Evolutionary conservation across 1,139 yeast genomes (phyloP), one percentile per base, ranked within the genome.

Genomic region (Taphrina wiesneri): DNA sequence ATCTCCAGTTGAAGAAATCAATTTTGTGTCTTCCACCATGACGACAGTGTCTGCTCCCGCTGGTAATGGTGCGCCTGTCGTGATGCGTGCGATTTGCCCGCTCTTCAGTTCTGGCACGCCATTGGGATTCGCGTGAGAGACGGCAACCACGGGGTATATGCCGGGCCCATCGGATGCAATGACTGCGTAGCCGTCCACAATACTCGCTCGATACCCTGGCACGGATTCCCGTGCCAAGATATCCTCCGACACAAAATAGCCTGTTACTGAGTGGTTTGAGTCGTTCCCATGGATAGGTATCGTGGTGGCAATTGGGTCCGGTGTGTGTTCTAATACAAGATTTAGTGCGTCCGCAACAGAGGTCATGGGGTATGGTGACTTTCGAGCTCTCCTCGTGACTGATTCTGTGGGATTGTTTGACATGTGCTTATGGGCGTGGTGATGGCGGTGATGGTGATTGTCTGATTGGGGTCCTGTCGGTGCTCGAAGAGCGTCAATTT

Each of bases 31-130:
- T 70, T 82, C 85, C 1, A 82, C 85, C 73, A 82, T 81, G 11
- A 82, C 78, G n/a, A 82, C 83, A 0, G 84, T 82, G 36, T 79
- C 78, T 0, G 84, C 79, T 0, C 84, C 84, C 3, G 73, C 73
- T 0, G 85, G 85, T 0, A 82, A 75, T 0, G 84, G 84, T 0
- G 85, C 85, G 4, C 85, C 85, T 0, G 85, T 82, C 1, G 85
- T 82, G 46, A 82, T 76, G 57, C 85, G 73, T 0, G 80, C 78
- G 53, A 81, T 77, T 2, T 75, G 69, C 1, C 81, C 81, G 0
- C 74, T 64, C 3, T 68, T 66, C 17, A 75, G 71, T 3, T 68
- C 67, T 17, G 63, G 43, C 7, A 47, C 25, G 23, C 23, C 47
- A 1, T 65, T 66, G 4, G 70, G 73, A 1, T 79, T 72, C 0